Conservation (phyloP, 441 rosid species). For the Mallotus repandus region DNA sequence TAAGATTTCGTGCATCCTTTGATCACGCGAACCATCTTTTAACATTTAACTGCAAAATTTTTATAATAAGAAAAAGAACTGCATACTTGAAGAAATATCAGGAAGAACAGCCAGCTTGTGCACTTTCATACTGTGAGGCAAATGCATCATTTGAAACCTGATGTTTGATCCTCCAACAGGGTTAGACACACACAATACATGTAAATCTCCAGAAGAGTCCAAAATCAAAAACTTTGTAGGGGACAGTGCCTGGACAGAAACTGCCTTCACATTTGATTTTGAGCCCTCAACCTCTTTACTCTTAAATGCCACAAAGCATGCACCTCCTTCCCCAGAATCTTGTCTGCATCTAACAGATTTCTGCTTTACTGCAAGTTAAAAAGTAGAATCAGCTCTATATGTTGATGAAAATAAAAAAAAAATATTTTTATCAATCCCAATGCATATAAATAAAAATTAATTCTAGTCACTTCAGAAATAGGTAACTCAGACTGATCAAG, state of each 20-base stretch:
- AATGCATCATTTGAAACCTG: constrained; percentile 41
- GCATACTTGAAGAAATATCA: constrained; percentile 61
- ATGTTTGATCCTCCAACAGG: constrained; percentile 39
- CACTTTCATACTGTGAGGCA: constrained; percentile 62
- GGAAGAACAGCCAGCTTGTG: constrained; percentile 66
- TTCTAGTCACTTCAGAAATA: constrained; percentile 5
- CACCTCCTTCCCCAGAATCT: constrained; percentile 41
- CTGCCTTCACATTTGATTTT: constrained; percentile 42
- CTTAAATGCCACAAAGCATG: constrained; percentile 48
- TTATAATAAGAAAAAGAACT: constrained; percentile 8
- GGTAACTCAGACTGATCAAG: constrained; percentile 1
- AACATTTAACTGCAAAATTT: constrained; percentile 1
- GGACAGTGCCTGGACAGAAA: constrained; percentile 57
- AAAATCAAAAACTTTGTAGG: constrained; percentile 51
- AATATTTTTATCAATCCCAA: neutral
- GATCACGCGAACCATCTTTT: neutral
- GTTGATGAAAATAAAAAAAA: constrained; percentile 11
- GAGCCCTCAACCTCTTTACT: constrained; percentile 28
- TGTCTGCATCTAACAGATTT: constrained; percentile 46
- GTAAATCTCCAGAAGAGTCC: constrained; percentile 62
- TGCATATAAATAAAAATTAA: neutral
- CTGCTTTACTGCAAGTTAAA: constrained; percentile 48
- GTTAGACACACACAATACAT: constrained; percentile 46
- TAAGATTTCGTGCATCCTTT: constrained; percentile 1
- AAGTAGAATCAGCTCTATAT: constrained; percentile 23